Evolutionary conservation across 208 protist species (phyloP), one percentile per base, ranked within the genome.

Genomic region (Trypanosoma congolense): DNA sequence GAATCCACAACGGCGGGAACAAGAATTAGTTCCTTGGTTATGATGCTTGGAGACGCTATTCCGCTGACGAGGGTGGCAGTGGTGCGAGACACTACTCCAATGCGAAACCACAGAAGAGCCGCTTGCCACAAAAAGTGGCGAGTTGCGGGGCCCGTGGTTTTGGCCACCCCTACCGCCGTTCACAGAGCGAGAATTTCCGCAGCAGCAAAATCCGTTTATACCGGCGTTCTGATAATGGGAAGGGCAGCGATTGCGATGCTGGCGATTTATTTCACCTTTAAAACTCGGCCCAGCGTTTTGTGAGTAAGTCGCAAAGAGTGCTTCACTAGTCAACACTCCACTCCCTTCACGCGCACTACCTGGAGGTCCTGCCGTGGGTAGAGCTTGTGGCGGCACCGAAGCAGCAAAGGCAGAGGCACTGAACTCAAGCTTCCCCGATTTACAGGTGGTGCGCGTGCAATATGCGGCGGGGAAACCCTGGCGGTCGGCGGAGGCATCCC

Each of bases 1-100:
- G 45, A 61, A 60, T 35, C 53, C 43, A 49, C 47, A 38, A 40
- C 53, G 52, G 2, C 35, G 35, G 29, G 22, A 44, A 41, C 53
- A 44, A 47, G 33, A 46, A 35, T 44, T 31, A 29, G 28, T 25
- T 8, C 46, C 33, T 47, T 8, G 18, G 26, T 29, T 18, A 36
- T 35, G n/a, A 19, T 24, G 40, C 35, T 38, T 8, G 25, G 16
- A 26, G 16, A 19, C 36, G 21, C 45, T 8, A 35, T 40, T 2
- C 18, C 30, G 38, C 18, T 46, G 52, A 18, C 40, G 21, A 9
- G 33, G 40, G 5, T 45, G 21, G 14, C 47, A 24, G 19, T 45
- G 26, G 24, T 45, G 12, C 16, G 36, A 22, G 42, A 50, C 9
- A 41, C 38, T 25, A 52, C 48, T n/a, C 26, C 29, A 28, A 36